These are phyloP conservation scores for Astrephomene gubernaculifera DNA, from an alignment of 139 green algal genomes.

Conservation along the genomic window DNA sequence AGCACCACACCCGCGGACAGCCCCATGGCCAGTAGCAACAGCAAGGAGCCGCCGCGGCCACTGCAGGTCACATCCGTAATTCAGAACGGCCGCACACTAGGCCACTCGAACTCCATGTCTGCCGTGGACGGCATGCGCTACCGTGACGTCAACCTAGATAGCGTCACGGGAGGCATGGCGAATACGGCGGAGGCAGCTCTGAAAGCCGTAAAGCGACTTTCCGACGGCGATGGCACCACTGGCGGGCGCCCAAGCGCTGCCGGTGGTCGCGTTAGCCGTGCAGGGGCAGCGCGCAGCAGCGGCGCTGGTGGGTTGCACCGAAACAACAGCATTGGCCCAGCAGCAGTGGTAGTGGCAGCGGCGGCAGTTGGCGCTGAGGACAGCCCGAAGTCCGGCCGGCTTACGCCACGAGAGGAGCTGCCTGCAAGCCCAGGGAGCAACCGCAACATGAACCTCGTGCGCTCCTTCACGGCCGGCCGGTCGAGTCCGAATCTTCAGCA, in stretches of 20 bases:
- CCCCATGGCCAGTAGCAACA: background rate
- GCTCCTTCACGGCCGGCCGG: slow-evolving; percentile 28
- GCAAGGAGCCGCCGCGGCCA: slow-evolving; percentile 7
- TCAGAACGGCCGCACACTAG: slow-evolving; percentile 8
- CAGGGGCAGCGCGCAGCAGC: slow-evolving; percentile 25
- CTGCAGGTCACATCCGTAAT: background rate
- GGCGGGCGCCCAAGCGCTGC: slow-evolving; percentile 32
- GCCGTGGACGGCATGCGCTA: slow-evolving; percentile 43
- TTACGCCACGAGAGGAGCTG: slow-evolving; percentile 38
- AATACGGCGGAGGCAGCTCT: background rate
- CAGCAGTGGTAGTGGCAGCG: background rate
- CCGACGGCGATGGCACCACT: slow-evolving; percentile 36
- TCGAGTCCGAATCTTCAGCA: background rate
- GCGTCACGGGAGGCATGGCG: slow-evolving; percentile 24
- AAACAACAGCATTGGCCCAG: slow-evolving; percentile 15
- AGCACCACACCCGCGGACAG: background rate
- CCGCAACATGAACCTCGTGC: background rate
- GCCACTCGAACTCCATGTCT: slow-evolving; percentile 46
- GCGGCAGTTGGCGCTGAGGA: slow-evolving; percentile 2
- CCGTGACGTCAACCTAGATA: slow-evolving; percentile 38
- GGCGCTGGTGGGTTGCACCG: slow-evolving; percentile 14
- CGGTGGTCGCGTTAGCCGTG: slow-evolving; percentile 11
- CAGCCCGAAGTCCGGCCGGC: background rate
- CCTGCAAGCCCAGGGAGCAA: background rate
- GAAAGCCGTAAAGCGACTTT: slow-evolving; percentile 16